A percentile compares a stretch with the other conserved stretches of the same genome.
These are phyloP conservation scores for Termitomyces sp. DNA, from an alignment of 1,284 basidiomycete species.

Conservation along the genomic window DNA sequence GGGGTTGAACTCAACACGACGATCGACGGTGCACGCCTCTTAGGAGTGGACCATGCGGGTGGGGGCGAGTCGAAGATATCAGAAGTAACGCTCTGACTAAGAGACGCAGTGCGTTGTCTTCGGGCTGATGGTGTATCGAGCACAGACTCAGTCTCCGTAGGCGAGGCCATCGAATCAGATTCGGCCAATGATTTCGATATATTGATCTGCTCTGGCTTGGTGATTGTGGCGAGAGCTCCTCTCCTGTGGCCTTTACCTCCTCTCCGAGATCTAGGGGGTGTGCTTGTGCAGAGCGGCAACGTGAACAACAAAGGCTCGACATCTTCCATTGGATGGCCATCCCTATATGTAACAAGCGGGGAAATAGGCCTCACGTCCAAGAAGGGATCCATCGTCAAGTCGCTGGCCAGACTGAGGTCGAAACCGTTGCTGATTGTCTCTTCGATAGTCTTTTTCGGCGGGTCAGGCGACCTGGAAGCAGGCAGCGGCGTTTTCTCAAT, in stretches of 20 bases:
- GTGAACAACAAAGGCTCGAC: neutral
- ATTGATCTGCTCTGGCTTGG: slow-evolving; percentile 8
- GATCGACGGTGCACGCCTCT: slow-evolving; percentile 1
- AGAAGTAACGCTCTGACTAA: slow-evolving; percentile 5
- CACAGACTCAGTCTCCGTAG: slow-evolving; percentile 1
- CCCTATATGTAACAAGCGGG: neutral
- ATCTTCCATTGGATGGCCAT: neutral
- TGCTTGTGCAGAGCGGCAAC: slow-evolving; percentile 13
- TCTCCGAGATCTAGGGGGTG: slow-evolving; percentile 9
- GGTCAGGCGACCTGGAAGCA: neutral
- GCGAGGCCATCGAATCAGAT: neutral
- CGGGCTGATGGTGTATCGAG: slow-evolving; percentile 5
- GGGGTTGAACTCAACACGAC: neutral
- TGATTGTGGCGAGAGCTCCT: slow-evolving; percentile 10
- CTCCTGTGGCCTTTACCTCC: slow-evolving; percentile 13
- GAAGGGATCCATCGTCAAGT: slow-evolving; percentile 10
- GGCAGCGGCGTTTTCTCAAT: neutral
- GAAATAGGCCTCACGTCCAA: slow-evolving; percentile 1
- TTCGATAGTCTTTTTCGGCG: neutral
- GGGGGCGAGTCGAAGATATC: slow-evolving; percentile 10
- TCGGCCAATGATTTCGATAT: neutral
- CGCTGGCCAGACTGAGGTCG: neutral
- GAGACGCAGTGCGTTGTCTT: slow-evolving; percentile 7
- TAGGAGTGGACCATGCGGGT: slow-evolving; percentile 4
- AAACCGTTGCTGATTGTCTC: neutral